Base-by-base conservation (phyloP, 2,329 filamentous ascomycete species). In the Tolypocladium endophyticum region DNA sequence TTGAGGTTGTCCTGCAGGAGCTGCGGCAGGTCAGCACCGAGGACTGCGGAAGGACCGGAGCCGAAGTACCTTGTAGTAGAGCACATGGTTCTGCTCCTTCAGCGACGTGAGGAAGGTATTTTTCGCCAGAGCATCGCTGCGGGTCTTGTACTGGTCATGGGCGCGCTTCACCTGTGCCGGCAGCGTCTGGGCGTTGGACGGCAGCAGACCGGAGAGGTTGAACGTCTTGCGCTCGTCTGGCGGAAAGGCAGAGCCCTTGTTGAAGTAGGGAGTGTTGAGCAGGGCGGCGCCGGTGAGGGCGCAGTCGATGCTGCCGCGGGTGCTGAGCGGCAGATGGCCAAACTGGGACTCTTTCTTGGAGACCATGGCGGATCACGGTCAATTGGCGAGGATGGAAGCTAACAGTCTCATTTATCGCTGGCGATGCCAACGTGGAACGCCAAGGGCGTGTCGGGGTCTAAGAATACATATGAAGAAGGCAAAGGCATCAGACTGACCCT, bases 51-150 rank as follows among this genome's bases (percentile, higher is more conserved):
- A 1, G 9, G 55, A 20, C 4, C 16, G 25, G 28, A 8, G 4
- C 23, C 11, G 4, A 59, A 74, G 63, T 65, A 89, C 87, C 70
- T 80, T 86, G 72, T 87, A 95, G 71, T 90, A 96, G 1, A 96
- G 73, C 1, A 95, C 89, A 62, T 89, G 83, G 72, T 94, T 96
- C 72, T 96, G 92, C 66, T 90, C 86, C 68, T 90, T 92, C 76
- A 96, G 78, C 56, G 87, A 91, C 0, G 88, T 89, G 79, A 96
- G 81, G 69, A 96, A 96, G 0, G 90, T 92, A 67, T 96, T 96
- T 76, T 94, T 95, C 45, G 87, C 87, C 43, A 96, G 74, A 63
- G 87, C 82, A 69, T 87, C 82, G 0, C 74, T 70, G 3, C 82
- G 79, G 2, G 78, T 82, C 25, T 74, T 76, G 73, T 92, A 96